Conservation (phyloP, 169 alveolate genomes). For the Plasmodium fragile region DNA sequence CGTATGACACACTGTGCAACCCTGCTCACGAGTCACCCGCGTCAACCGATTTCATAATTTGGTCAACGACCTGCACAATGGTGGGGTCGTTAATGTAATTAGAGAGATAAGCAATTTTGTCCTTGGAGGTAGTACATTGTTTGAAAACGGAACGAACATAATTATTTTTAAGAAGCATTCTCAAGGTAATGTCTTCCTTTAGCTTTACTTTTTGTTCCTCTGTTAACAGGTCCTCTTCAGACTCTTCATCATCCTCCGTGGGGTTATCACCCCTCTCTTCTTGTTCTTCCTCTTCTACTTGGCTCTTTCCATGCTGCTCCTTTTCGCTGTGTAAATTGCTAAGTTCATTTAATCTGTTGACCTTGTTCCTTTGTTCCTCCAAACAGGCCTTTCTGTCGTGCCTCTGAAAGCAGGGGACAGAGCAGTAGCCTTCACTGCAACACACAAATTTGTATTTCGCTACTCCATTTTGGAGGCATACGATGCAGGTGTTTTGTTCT, state of each 20-base stretch:
- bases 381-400: background rate
- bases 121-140: slow-evolving; percentile 34
- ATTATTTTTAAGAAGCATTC: slow-evolving; percentile 39
- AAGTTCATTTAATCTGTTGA: background rate
- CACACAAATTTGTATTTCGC: background rate
- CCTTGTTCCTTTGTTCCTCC: background rate
- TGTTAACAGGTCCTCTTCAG: slow-evolving; percentile 13
- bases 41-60: slow-evolving; percentile 64
- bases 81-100: slow-evolving; percentile 66
- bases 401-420: background rate
- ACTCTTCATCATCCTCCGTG: slow-evolving; percentile 13
- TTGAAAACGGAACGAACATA: slow-evolving; percentile 63
- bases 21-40: background rate
- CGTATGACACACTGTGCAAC: background rate
- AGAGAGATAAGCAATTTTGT: slow-evolving; percentile 42
- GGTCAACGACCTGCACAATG: slow-evolving; percentile 65
- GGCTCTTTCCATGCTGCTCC: background rate
- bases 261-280: background rate
- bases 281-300: too few relatives aligned
- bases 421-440: background rate
- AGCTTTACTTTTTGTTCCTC: slow-evolving; percentile 46
- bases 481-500: background rate
- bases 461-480: background rate
- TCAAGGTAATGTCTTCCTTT: slow-evolving; percentile 50
- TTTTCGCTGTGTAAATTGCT: background rate